Evolutionary conservation across 1,139 yeast genomes (phyloP).

Genomic region (Entelexis paramagnoliae): DNA sequence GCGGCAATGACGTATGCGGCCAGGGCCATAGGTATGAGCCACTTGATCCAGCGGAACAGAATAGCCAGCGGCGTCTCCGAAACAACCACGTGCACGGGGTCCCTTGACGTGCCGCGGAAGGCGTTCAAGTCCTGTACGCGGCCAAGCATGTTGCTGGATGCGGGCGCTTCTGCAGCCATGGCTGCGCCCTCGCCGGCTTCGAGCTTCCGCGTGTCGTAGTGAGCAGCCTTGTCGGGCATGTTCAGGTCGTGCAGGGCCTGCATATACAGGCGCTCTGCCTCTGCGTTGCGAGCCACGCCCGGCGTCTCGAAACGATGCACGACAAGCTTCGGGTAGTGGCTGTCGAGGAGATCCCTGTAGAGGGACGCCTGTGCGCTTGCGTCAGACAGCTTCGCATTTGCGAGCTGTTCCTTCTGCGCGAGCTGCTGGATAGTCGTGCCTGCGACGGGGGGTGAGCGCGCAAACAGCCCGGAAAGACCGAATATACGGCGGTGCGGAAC

Average conservation of each 20-base stretch:
- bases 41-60: constrained; percentile 80
- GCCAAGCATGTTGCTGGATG: constrained; percentile 1
- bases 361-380: constrained; percentile 70
- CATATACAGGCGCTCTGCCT: constrained; percentile 64
- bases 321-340: constrained; percentile 87
- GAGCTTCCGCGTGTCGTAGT: neutral
- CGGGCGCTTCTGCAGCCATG: constrained; percentile 1
- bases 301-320: constrained; percentile 86
- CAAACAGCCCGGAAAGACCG: constrained; percentile 9
- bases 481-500: constrained; percentile 5
- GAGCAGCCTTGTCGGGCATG: constrained; percentile 48
- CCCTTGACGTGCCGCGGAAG: constrained; percentile 36
- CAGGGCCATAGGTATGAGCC: constrained; percentile 74
- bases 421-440: constrained; percentile 28
- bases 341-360: constrained; percentile 56
- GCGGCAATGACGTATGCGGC: constrained; percentile 49
- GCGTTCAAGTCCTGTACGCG: neutral
- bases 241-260: constrained; percentile 75
- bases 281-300: constrained; percentile 71
- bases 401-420: constrained; percentile 68
- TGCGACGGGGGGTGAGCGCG: constrained; percentile 4
- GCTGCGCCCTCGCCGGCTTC: constrained; percentile 8
- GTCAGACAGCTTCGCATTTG: constrained; percentile 61
- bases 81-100: constrained; percentile 85
- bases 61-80: constrained; percentile 22